Base-by-base conservation (phyloP, 345 rosid genomes). In the Eucalyptus lansdowneana region DNA sequence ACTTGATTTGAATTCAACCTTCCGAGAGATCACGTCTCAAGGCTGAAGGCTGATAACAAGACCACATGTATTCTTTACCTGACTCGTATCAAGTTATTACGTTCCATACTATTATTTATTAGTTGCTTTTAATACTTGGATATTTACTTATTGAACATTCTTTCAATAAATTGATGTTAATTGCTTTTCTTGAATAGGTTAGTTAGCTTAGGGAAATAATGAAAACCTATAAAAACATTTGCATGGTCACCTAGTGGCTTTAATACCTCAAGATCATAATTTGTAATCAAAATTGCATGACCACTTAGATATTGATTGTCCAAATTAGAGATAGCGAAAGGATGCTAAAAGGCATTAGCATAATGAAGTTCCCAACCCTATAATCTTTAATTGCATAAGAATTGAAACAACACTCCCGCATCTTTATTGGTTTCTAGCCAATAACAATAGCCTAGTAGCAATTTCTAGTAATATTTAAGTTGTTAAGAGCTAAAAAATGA, bases 331-430 rank as follows among this genome's bases (percentile, higher is more conserved):
- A 24, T 56, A 56, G 3, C 3, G 6, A 56, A 22, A 22, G 62
- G 62, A 56, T 56, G 29, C 62, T 56, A 56, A 56, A 8, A 22
- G 62, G 27, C 62, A 56, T 56, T 56, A 56, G 62, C 3, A 0
- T 56, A 24, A 56, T 22, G 4, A 56, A 56, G 60, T 56, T 24
- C 29, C 12, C 62, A 56, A 56, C 62, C 62, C 62, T 56, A 22
- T 9, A 56, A 22, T 22, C 1, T 22, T 56, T 56, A 24, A 0
- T 9, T 56, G 3, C 62, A 24, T 56, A 22, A 24, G 29, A 56
- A 56, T 56, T 0, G 3, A 22, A 3, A 56, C 3, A 24, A 56
- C 13, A 22, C 1, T 56, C 12, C 0, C 0, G 1, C 27, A 56
- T 56, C 6, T 56, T 24, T 21, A 56, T 56, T 56, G 62, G 13